Evolutionary conservation across 75 land plant genomes (phyloP), one percentile per base, ranked within the genome.

Genomic region (Cryptomeria japonica): DNA sequence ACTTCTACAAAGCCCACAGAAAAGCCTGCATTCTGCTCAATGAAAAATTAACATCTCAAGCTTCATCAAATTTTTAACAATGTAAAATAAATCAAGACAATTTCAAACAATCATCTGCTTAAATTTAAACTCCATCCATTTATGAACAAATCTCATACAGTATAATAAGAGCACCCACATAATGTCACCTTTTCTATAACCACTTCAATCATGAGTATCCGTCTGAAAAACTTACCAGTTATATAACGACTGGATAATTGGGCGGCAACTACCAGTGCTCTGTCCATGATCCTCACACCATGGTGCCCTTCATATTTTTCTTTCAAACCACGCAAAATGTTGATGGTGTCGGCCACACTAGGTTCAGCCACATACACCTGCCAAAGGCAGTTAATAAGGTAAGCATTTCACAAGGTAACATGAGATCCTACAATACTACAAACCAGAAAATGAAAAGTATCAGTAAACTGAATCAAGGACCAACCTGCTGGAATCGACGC

Each of bases 271-370:
- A 97, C 97, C 46, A 97, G 91, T 32, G 98, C 95, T 53, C 97
- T 90, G 64, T 98, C 98, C 88, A 95, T 94, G 61, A 98, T 97
- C 58, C 94, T 88, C 55, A 98, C 99, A 92, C 99, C 99, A 91
- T 98, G 99, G 78, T 98, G 99, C n/a, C 99, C 99, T 87, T 98
- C 99, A 79, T 51, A 51, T 68, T 68, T 68, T 68, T 25, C 72
- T 25, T 68, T 68, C 72, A 68, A 5, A 51, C 55, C 55, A 13
- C 55, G 55, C 31, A 68, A 68, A 68, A 28, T 68, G 25, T 68
- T 68, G 72, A 28, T 68, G 31, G 25, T 68, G 72, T 51, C 55
- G 14, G 55, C 55, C 55, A 51, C 55, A 14, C 55, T 51, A 51
- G 55, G 55, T 51, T 51, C 55, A 14, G 55, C 55, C 55, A 51